A percentile compares a stretch with the other conserved stretches of the same genome.
These are phyloP conservation scores for Aschersonia sp. DNA, from an alignment of 2,329 filamentous ascomycete genomes.

Conservation along the genomic window DNA sequence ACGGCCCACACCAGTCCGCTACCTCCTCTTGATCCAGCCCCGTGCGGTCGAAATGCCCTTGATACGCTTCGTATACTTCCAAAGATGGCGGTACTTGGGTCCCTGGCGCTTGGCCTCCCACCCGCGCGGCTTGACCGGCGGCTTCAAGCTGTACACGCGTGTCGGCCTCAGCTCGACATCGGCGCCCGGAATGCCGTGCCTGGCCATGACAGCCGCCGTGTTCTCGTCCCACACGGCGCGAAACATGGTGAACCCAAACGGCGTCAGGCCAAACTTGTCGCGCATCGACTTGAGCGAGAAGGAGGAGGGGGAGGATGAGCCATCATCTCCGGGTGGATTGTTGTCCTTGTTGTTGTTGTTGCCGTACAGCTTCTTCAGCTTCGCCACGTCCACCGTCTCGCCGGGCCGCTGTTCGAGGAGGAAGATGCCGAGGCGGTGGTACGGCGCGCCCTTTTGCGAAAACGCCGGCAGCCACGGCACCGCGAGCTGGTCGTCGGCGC, in stretches of 20 bases:
- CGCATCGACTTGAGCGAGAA: constrained; percentile 67
- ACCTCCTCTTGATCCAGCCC: constrained; percentile 26
- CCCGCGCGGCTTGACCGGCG: constrained; percentile 42
- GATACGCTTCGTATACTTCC: constrained; percentile 51
- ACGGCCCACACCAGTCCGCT: constrained; percentile 1
- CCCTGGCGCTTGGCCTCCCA: constrained; percentile 53
- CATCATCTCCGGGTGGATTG: too few species aligned
- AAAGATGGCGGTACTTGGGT: constrained; percentile 48
- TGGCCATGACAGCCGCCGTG: constrained; percentile 76
- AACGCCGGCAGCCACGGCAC: constrained; percentile 74
- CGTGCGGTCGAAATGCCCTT: constrained; percentile 25
- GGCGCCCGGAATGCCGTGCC: constrained; percentile 57
- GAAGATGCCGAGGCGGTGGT: constrained; percentile 77
- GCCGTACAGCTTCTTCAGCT: constrained; percentile 37
- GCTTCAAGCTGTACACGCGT: constrained; percentile 55
- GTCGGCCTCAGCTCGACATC: constrained; percentile 76
- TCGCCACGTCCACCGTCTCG: constrained; percentile 37
- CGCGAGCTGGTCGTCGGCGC: constrained; percentile 49
- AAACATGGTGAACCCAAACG: constrained; percentile 80
- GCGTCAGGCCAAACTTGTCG: constrained; percentile 50
- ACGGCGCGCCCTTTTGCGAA: constrained; percentile 77
- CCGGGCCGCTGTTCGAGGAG: constrained; percentile 65
- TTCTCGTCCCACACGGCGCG: constrained; percentile 78
- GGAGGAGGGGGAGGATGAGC: background rate
- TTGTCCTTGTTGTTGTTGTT: constrained; percentile 33